Evolutionary conservation across 257 asterid genomes (phyloP).

Genomic region (Solanum rostratum): DNA sequence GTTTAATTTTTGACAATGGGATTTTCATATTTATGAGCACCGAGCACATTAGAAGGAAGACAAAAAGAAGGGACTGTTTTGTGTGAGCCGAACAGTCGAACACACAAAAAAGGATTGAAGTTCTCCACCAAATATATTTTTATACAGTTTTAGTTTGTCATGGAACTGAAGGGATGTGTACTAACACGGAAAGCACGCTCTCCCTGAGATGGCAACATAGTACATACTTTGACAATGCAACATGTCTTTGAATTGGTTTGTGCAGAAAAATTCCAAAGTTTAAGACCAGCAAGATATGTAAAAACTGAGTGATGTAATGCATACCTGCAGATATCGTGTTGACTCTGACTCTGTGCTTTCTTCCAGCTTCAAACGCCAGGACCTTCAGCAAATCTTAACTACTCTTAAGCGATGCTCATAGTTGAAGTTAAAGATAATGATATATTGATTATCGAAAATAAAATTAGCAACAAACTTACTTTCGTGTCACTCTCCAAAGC

Average conservation of each 20-base stretch:
- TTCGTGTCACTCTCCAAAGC: constrained; percentile 92
- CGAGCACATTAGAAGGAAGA: neutral
- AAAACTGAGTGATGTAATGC: neutral
- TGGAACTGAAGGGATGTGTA: neutral
- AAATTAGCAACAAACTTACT: constrained; percentile 26
- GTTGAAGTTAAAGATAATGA: neutral
- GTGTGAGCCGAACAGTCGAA: too few species aligned
- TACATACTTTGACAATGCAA: neutral
- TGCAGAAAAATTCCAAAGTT: neutral
- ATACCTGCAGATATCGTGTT: constrained; percentile 99
- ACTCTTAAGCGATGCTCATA: neutral
- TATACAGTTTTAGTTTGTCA: neutral
- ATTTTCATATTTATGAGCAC: neutral
- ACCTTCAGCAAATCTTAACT: constrained; percentile 33
- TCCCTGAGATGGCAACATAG: neutral
- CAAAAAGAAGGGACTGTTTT: neutral
- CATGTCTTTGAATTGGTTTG: neutral
- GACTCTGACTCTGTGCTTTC: constrained; percentile 66
- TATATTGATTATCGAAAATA: neutral
- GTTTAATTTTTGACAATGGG: neutral
- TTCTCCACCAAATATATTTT: neutral
- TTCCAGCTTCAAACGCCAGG: constrained; percentile 96
- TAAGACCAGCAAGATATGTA: neutral
- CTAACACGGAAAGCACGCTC: neutral
- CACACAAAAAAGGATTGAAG: neutral